A percentile compares a stretch with the other conserved stretches of the same genome.
Conservation (phyloP, 2,329 filamentous ascomycete genomes). For the Cadophora sp. region DNA sequence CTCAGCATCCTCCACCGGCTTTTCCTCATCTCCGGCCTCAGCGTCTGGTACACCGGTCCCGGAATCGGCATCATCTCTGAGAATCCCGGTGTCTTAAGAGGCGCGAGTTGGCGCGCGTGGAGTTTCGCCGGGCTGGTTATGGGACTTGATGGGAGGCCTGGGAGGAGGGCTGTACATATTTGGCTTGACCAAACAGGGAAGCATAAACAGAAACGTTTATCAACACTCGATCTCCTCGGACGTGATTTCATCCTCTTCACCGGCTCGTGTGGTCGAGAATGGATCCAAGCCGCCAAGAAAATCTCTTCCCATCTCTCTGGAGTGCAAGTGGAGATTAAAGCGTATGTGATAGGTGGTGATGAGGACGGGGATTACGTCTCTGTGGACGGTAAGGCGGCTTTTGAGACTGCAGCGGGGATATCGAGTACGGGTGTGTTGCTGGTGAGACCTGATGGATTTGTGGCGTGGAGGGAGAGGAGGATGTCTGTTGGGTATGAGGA, state of each 20-base stretch:
- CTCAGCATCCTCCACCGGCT: conserved; percentile 16
- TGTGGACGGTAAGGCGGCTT: conserved; percentile 27
- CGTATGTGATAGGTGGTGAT: conserved; percentile 27
- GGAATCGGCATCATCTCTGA: conserved; percentile 20
- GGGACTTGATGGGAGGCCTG: conserved; percentile 41
- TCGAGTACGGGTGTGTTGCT: conserved; percentile 43
- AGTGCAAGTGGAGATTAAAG: conserved; percentile 29
- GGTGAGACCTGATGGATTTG: conserved; percentile 47
- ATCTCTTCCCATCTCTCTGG: conserved; percentile 16
- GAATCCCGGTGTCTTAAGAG: conserved; percentile 12
- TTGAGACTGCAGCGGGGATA: conserved; percentile 41
- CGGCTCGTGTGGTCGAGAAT: conserved; percentile 32
- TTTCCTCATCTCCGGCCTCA: not conserved
- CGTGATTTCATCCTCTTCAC: conserved; percentile 43
- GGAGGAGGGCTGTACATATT: conserved; percentile 45
- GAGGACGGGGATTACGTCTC: conserved; percentile 1
- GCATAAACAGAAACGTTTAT: no score
- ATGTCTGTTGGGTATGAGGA: conserved; percentile 13
- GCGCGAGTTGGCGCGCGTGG: conserved; percentile 38
- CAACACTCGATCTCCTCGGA: conserved; percentile 45
- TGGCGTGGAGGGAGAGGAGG: conserved; percentile 42
- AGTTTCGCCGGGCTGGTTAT: conserved; percentile 40
- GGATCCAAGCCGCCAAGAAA: conserved; percentile 29
- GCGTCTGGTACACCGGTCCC: not conserved
- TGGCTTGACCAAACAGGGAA: no score